Conservation (phyloP, 2,329 filamentous ascomycete species). For the Ascochyta lentis region DNA sequence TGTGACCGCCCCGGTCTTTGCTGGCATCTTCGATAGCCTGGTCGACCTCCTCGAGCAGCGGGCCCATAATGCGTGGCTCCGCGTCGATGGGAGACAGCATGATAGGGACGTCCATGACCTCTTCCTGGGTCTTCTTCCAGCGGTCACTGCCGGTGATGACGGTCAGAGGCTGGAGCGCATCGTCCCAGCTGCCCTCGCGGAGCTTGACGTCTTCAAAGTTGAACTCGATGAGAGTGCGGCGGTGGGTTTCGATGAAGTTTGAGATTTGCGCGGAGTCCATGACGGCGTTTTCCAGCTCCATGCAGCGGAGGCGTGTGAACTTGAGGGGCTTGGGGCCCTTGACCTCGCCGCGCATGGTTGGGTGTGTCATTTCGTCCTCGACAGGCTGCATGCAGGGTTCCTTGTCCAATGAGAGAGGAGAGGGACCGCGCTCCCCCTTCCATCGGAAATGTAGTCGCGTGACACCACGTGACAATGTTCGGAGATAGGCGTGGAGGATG, state of each 20-base stretch:
- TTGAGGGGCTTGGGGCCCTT: conserved; percentile 55
- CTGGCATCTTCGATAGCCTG: conserved; percentile 33
- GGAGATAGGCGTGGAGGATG: conserved; percentile 80
- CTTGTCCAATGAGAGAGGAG: conserved; percentile 72
- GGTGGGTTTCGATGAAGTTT: conserved; percentile 71
- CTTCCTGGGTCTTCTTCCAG: conserved; percentile 51
- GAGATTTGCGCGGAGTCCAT: conserved; percentile 76
- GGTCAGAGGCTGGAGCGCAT: conserved; percentile 76
- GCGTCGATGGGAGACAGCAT: conserved; percentile 45
- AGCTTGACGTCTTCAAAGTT: conserved; percentile 80
- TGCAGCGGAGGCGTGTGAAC: conserved; percentile 71
- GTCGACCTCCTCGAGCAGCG: conserved; percentile 42
- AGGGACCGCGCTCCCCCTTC: conserved; percentile 75
- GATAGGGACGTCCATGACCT: conserved; percentile 52
- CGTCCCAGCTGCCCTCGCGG: conserved; percentile 77
- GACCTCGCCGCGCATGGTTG: conserved; percentile 42
- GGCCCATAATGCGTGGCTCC: conserved; percentile 46
- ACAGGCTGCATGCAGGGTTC: conserved; percentile 72
- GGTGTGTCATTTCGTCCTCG: conserved; percentile 39
- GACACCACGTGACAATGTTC: conserved; percentile 69
- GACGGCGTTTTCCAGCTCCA: conserved; percentile 74
- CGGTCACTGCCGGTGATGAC: conserved; percentile 50
- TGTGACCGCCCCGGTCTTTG: conserved; percentile 30
- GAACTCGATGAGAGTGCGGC: conserved; percentile 73
- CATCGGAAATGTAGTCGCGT: conserved; percentile 79